Evolutionary conservation across 331 rosid species (phyloP).

Genomic region (Malus hybrid): DNA sequence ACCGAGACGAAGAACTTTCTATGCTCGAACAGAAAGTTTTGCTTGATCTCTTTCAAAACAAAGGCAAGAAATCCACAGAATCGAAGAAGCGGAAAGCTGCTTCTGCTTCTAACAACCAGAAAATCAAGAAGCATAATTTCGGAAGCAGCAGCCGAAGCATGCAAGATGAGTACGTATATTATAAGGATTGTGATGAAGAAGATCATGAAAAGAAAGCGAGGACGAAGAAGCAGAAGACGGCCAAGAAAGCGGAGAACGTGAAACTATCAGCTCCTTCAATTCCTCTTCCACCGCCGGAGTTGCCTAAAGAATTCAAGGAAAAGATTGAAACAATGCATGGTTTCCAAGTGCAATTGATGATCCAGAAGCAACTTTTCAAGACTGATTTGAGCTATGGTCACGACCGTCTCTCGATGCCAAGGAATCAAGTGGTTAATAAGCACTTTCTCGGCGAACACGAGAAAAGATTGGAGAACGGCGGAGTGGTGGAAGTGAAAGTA

Average conservation of each 20-base stretch:
- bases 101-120: too few relatives aligned
- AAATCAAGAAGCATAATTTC: too few relatives aligned
- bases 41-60: too few relatives aligned
- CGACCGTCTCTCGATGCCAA: neutral
- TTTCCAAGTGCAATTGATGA: neutral
- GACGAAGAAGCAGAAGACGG: neutral
- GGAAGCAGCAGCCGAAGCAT: neutral
- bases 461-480: neutral
- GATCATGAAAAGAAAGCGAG: neutral
- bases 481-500: neutral
- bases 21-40: too few relatives aligned
- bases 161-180: neutral
- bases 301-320: neutral
- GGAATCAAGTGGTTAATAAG: neutral
- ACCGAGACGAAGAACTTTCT: too few relatives aligned
- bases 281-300: neutral
- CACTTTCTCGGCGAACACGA: neutral
- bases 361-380: neutral
- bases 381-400: neutral
- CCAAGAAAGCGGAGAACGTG: neutral
- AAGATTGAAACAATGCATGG: neutral
- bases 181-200: neutral
- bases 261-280: neutral
- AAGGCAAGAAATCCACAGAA: too few relatives aligned
- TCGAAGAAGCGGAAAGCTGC: too few relatives aligned